A percentile compares a stretch with the other conserved stretches of the same genome.
phyloP scores from a whole-genome alignment of 2,329 filamentous ascomycete genomes.

The Periconia macrospinosa region DNA sequence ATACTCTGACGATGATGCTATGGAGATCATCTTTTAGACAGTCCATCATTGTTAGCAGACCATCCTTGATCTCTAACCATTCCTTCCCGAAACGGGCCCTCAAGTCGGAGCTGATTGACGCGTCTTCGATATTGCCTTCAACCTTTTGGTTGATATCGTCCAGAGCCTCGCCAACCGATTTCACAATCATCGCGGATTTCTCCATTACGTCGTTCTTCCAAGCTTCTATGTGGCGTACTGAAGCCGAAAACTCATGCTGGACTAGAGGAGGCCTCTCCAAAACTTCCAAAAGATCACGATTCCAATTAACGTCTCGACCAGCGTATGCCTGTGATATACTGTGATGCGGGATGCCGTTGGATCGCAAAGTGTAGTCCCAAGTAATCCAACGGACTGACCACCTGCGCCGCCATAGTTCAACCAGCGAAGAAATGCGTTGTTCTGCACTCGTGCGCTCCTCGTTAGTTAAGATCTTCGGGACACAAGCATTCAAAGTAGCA shows the following conservation, averaged over 20 bases:
- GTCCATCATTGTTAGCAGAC: background rate
- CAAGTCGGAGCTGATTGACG: background rate
- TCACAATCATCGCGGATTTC: background rate
- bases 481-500: background rate
- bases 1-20: background rate
- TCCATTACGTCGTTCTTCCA: background rate
- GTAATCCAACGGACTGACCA: slow-evolving; percentile 6
- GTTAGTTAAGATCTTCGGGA: slow-evolving; percentile 1
- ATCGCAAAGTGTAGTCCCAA: slow-evolving; percentile 6
- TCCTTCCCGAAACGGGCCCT: background rate
- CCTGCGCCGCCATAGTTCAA: background rate
- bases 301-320: slow-evolving; percentile 9
- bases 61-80: background rate
- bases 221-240: background rate
- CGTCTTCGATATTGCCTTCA: background rate
- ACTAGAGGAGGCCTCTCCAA: background rate
- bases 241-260: slow-evolving; percentile 1
- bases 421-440: background rate
- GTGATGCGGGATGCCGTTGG: slow-evolving; percentile 4
- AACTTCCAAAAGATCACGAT: slow-evolving; percentile 8
- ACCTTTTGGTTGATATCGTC: background rate
- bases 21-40: background rate
- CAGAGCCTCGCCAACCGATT: background rate
- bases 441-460: background rate
- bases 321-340: background rate